phyloP scores from a whole-genome alignment of 1,284 basidiomycete genomes.

The Rugiboletus extremiorientalis region DNA sequence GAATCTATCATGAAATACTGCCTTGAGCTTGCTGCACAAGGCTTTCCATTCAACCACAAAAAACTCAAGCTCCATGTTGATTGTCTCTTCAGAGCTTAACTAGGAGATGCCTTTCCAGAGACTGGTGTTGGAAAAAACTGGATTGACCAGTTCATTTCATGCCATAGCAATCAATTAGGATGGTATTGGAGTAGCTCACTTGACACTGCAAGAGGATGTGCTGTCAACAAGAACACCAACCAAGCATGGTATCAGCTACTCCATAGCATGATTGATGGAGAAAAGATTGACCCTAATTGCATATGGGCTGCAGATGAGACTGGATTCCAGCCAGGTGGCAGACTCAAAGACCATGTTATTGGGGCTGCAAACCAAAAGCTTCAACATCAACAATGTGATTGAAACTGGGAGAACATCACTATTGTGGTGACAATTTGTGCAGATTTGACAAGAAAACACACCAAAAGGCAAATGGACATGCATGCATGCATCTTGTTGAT shows the following conservation, averaged over 20 bases:
- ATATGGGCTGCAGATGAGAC: constrained; percentile 1
- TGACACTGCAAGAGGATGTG: not conserved
- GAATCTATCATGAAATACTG: not conserved
- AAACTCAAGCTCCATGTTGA: not conserved
- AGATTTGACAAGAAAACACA: not conserved
- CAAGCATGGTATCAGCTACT: not conserved
- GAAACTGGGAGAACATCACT: constrained; percentile 1
- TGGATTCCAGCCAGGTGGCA: not conserved
- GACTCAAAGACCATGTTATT: not conserved
- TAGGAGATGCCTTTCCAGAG: not conserved
- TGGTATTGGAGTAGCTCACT: not conserved
- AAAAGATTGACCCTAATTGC: not conserved
- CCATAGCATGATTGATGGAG: not conserved
- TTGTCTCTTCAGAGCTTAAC: not conserved
- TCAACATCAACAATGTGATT: constrained; percentile 2
- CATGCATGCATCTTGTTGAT: not conserved
- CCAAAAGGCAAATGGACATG: not conserved
- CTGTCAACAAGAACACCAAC: constrained; percentile 3
- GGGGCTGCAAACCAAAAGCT: not conserved
- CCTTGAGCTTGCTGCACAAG: not conserved
- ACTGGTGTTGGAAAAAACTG: not conserved
- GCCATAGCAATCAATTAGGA: not conserved
- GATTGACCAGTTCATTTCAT: not conserved
- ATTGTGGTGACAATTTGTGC: constrained; percentile 5
- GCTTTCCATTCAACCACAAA: not conserved